Percentiles rank a stretch among this genome's conserved stretches.
Conservation (phyloP, 192 early-diverging fungal species). For the Geranomyces variabilis region DNA sequence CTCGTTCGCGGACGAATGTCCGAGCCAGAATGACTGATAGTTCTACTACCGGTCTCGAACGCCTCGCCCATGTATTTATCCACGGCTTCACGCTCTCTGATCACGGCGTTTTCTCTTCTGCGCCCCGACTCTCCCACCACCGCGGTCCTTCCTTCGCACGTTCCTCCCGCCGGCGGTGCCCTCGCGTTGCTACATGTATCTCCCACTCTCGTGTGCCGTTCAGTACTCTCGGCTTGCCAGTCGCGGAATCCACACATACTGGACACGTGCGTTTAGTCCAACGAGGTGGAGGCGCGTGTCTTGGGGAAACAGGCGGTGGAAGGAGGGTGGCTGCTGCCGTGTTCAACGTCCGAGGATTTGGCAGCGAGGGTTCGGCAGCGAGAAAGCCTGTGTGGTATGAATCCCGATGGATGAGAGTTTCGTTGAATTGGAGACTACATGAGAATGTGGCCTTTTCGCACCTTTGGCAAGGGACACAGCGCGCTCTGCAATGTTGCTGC, state of each 20-base stretch:
- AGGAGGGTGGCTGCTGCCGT: not conserved
- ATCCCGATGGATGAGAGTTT: not conserved
- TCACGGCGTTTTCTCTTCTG: too few relatives aligned
- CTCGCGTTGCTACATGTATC: conserved; percentile 70
- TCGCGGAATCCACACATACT: conserved; percentile 58
- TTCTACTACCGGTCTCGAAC: too few relatives aligned
- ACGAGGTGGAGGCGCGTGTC: conserved; percentile 16
- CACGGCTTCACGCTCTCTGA: too few relatives aligned
- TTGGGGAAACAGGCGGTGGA: not conserved
- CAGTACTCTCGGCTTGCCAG: conserved; percentile 48
- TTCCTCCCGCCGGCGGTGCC: conserved; percentile 55
- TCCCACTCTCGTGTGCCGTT: conserved; percentile 78
- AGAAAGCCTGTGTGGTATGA: conserved; percentile 9
- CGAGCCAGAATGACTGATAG: too few relatives aligned
- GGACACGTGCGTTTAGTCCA: conserved; percentile 75
- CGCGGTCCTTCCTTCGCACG: conserved; percentile 22
- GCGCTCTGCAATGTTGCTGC: not conserved
- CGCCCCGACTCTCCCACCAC: too few relatives aligned
- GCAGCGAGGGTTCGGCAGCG: not conserved
- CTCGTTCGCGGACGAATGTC: too few relatives aligned
- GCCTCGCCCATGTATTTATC: too few relatives aligned
- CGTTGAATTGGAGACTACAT: not conserved
- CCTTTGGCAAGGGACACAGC: not conserved
- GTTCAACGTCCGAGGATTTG: not conserved
- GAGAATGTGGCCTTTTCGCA: not conserved